Percentiles rank a stretch among this genome's conserved stretches.
These are phyloP conservation scores for Talaromyces nanjingensis DNA, from an alignment of 495 filamentous ascomycete genomes.

Conservation along the genomic window DNA sequence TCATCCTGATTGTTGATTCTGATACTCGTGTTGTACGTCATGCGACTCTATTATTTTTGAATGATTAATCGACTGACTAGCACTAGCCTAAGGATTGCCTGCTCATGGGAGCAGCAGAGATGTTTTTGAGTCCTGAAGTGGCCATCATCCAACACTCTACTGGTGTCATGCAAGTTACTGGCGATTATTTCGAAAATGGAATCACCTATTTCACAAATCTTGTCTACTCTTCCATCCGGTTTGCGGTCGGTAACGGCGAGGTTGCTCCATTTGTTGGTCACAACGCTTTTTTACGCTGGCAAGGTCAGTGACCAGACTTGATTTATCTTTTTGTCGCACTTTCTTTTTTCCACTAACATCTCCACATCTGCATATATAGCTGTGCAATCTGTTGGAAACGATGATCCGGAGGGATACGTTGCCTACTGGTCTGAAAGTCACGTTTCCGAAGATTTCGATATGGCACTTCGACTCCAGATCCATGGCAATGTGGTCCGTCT, in stretches of 20 bases:
- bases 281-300: constrained; percentile 75
- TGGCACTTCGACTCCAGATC: constrained; percentile 30
- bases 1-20: constrained; percentile 67
- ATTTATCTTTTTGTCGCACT: too few relatives aligned
- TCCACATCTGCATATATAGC: constrained; percentile 4
- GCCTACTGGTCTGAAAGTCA: constrained; percentile 35
- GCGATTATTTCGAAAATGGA: constrained; percentile 37
- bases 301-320: constrained; percentile 28
- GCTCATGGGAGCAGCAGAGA: constrained; percentile 38
- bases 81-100: constrained; percentile 33
- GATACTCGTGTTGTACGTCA: constrained; percentile 55
- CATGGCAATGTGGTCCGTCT: constrained; percentile 32
- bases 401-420: constrained; percentile 23
- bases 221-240: constrained; percentile 34
- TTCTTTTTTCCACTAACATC: too few relatives aligned
- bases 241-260: constrained; percentile 30
- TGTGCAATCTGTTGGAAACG: constrained; percentile 14
- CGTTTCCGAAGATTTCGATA: constrained; percentile 38
- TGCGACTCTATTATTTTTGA: too few relatives aligned
- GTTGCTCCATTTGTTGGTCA: constrained; percentile 57
- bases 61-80: too few relatives aligned
- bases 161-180: constrained; percentile 38
- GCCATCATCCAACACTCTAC: constrained; percentile 40
- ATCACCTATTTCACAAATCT: constrained; percentile 37
- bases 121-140: constrained; percentile 38